Base-by-base conservation (phyloP, 2,329 filamentous ascomycete genomes). In the Epichloe typhina region DNA sequence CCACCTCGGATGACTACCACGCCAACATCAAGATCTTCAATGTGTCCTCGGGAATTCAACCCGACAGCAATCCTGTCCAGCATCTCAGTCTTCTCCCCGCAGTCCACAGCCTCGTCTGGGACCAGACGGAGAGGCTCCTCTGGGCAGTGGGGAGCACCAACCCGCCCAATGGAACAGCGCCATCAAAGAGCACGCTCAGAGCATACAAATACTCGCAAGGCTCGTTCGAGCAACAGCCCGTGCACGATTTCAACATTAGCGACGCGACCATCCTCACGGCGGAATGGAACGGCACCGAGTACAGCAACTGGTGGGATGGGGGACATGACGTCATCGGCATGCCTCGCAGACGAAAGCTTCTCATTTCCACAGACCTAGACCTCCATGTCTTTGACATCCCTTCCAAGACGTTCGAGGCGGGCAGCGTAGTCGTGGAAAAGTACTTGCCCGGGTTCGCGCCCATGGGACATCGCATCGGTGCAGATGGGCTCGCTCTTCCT, bases 21-120 rank as follows among this genome's bases (percentile, higher is more conserved):
- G 49, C n/a, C 8, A 47, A 38, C 33, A 47, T 51, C 45, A 46
- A 43, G 37, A 43, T 51, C 21, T 51, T 51, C 26, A 31, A 50
- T 15, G 9, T 31, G 2, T 6, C 8, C 13, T 5, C 4, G 2
- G 38, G 35, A 6, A 12, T 17, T 11, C 4, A 13, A n/a, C 21
- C 38, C 17, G 1, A 23, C 3, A 44, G 19, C 11, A 7, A 17
- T 23, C 49, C 49, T 5, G 17, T 31, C 15, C 36, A 50, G 38
- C 6, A 47, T 13, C 31, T 50, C 3, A 31, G 36, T 15, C 9
- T 19, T 4, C 23, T 47, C 5, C 31, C 49, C n/a, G 49, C 43
- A 12, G 43, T 47, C 19, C 49, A 50, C 37, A 44, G 21, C 7
- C 26, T 50, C 5, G 36, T 50, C 23, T 50, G 49, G 49, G 49